Conservation (phyloP, 176 grass and related monocot species). For the Chloris gayana region DNA sequence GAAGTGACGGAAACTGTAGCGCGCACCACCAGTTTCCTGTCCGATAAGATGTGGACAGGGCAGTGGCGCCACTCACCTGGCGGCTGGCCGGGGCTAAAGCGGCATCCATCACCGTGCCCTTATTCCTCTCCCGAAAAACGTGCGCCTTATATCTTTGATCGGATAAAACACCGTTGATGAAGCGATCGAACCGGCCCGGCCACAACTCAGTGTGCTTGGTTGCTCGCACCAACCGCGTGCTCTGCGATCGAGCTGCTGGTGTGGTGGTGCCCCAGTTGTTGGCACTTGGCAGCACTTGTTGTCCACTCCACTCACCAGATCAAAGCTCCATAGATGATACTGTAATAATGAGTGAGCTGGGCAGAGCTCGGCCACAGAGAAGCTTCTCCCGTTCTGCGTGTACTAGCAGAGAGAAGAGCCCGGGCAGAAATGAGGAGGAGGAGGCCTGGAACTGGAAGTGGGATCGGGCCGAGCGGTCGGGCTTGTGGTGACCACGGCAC, state of each 20-base stretch:
- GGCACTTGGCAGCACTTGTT: no score
- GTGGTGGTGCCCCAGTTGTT: no score
- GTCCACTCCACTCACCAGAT: no score
- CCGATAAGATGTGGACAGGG: constrained; percentile 31
- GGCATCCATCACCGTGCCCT: constrained; percentile 23
- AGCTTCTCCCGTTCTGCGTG: not conserved
- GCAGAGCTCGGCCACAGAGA: no score
- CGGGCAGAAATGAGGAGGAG: not conserved
- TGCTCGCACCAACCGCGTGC: no score
- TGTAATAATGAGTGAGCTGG: no score
- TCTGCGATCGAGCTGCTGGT: no score
- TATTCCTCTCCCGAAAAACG: not conserved
- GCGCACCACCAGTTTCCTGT: not conserved
- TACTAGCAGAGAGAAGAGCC: not conserved
- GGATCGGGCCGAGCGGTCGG: no score
- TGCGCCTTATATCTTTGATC: constrained; percentile 19
- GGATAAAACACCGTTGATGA: no score
- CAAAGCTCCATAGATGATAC: no score
- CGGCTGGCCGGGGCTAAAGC: not conserved
- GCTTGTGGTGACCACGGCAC: not conserved
- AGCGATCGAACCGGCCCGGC: no score
- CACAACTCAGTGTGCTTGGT: no score
- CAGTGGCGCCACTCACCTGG: not conserved
- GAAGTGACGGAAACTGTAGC: not conserved
- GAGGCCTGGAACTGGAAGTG: not conserved